Evolutionary conservation across 2,329 filamentous ascomycete genomes (phyloP).

Genomic region (Parastagonospora nodorum): DNA sequence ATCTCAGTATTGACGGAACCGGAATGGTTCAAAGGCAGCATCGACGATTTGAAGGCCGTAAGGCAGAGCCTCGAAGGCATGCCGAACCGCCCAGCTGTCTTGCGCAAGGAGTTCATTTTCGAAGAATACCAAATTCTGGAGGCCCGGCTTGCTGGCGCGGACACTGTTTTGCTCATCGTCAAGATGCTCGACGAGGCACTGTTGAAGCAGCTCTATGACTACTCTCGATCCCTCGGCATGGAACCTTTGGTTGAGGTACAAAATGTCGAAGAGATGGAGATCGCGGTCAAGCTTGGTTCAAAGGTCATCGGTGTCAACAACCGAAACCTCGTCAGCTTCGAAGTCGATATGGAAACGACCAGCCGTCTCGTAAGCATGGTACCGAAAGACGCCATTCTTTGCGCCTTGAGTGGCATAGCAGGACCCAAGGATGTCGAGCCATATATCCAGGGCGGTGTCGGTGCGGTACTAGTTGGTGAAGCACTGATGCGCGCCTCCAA

Average conservation of each 20-base stretch:
- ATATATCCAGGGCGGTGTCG: slow-evolving; percentile 87
- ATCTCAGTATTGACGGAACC: slow-evolving; percentile 99
- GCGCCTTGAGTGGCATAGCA: slow-evolving; percentile 92
- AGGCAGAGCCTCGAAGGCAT: slow-evolving; percentile 87
- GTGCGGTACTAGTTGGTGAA: slow-evolving; percentile 92
- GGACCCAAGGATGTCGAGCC: slow-evolving; percentile 84
- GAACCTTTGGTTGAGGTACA: slow-evolving; percentile 97
- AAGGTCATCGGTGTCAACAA: slow-evolving; percentile 98
- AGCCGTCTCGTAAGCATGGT: slow-evolving; percentile 87
- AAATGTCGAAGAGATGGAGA: slow-evolving; percentile 88
- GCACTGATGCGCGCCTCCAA: slow-evolving; percentile 91
- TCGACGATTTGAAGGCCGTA: slow-evolving; percentile 88
- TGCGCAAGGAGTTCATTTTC: slow-evolving; percentile 97
- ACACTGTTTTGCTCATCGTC: slow-evolving; percentile 93
- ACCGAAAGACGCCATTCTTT: slow-evolving; percentile 83
- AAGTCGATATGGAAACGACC: slow-evolving; percentile 92
- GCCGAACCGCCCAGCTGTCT: slow-evolving; percentile 86
- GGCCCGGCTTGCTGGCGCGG: slow-evolving; percentile 87
- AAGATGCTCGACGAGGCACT: slow-evolving; percentile 88
- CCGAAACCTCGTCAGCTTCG: slow-evolving; percentile 92
- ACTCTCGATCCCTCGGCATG: slow-evolving; percentile 91
- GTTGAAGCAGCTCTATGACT: slow-evolving; percentile 80
- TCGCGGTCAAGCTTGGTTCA: slow-evolving; percentile 82
- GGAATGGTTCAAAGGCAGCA: slow-evolving; percentile 98
- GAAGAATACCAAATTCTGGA: slow-evolving; percentile 98